Base-by-base conservation (phyloP, 1,284 basidiomycete genomes). In the Apiotrichum mycotoxinovorans region DNA sequence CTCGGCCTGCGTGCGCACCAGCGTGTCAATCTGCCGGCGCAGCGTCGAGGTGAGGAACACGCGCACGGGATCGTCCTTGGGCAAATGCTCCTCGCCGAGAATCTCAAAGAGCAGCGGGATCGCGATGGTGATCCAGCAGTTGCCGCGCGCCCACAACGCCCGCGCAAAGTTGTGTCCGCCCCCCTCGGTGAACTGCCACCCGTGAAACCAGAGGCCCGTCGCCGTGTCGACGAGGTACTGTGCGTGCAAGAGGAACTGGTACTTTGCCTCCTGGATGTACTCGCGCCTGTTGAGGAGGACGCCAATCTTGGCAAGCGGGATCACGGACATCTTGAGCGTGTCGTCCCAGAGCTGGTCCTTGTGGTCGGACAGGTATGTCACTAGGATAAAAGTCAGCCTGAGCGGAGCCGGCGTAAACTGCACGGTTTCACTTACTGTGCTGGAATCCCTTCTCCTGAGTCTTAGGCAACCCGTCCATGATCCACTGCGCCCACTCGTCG, bases 401-500 rank as follows among this genome's bases (percentile, higher is more conserved):
- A 7, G 30, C 12, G 30, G n/a, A 7, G 7, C 30, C 30, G 5
- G n/a, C 22, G 30, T 48, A 45, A 41, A 46, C 40, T 30, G 69
- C 70, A 61, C 81, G 78, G 63, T 81, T 11, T 14, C 1, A 63
- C 71, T 61, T 54, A 73, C 71, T 83, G 63, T 86, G 84, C 66
- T 85, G 84, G 43, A 85, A 78, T 4, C 84, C 84, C 9, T 80
- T 80, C 67, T 85, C 83, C 52, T 82, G 78, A 12, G 84, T 70
- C 34, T 67, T 74, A 1, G 83, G 83, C 71, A 85, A 79, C 38
- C 81, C 82, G 60, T 83, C 74, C 82, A 85, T 84, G 26, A 81
- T 80, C 83, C 83, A 86, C 64, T 85, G 84, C 7, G 82, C 84
- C 84, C 85, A 86, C 17, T 83, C 81, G 54, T 84, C 81, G 25